Conservation (phyloP, 2,329 filamentous ascomycete species). For the Ophioceras dolichostomum region DNA sequence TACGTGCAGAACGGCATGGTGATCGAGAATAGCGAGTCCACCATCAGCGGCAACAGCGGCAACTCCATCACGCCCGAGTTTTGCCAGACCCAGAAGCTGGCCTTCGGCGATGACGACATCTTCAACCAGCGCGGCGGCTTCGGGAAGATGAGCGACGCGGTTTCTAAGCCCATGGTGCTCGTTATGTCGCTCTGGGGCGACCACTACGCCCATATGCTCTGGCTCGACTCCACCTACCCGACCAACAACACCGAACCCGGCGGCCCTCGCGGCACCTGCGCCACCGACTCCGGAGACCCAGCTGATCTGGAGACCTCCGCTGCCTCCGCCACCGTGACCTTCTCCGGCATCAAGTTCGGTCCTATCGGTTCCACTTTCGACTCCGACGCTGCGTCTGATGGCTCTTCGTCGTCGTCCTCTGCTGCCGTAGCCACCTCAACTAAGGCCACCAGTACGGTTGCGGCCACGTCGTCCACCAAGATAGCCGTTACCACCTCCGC, state of each 20-base stretch:
- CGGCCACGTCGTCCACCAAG: too few species aligned
- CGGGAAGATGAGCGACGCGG: conserved; percentile 39
- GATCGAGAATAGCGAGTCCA: too few species aligned
- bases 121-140: conserved; percentile 16
- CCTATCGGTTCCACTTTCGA: conserved; percentile 42
- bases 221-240: conserved; percentile 35
- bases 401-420: too few species aligned
- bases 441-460: too few species aligned
- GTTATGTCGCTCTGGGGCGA: conserved; percentile 37
- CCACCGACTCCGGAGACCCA: conserved; percentile 38
- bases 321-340: conserved; percentile 36
- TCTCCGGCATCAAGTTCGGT: conserved; percentile 47
- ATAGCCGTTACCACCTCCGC: too few species aligned
- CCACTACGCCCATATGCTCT: conserved; percentile 31
- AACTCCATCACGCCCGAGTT: conserved; percentile 31
- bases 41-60: conserved; percentile 8
- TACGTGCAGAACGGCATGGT: conserved; percentile 14
- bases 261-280: conserved; percentile 45
- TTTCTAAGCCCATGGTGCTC: conserved; percentile 30
- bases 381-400: too few species aligned
- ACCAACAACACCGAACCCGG: conserved; percentile 41
- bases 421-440: too few species aligned
- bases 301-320: conserved; percentile 30
- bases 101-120: not conserved
- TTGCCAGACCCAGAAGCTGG: too few species aligned